Base-by-base conservation (phyloP, 805 yeast species). In the Yamadazyma philogaea region DNA sequence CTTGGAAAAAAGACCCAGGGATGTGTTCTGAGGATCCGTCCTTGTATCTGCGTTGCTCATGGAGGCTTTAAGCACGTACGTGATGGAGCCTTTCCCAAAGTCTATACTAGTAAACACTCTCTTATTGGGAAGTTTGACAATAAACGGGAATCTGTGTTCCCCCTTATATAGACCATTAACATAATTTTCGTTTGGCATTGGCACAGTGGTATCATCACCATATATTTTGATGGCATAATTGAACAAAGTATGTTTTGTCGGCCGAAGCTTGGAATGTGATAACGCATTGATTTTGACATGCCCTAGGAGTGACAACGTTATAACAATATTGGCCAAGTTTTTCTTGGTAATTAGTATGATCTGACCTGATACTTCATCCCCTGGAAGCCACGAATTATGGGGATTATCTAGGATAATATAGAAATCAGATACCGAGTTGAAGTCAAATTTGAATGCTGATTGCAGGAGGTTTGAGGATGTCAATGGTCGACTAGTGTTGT, bases 61-160 rank as follows among this genome's bases (percentile, higher is more conserved):
- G 3, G 80, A 67, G 8, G 83, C 82, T 37, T 78, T 74, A 34
- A 89, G 64, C 24, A 65, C 62, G 59, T 89, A 89, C 3, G 75
- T 60, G 12, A 89, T 86, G 15, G 87, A 77, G n/a, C 97, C 96
- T 53, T 81, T 80, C 51, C 90, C 96, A 53, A 89, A 89, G 49
- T 81, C 82, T 19, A 89, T 75, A 39, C 88, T 80, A 17, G 93
- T 84, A 60, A 72, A 82, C 3, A 87, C 74, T 49, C 84, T 77
- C 49, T 78, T 79, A 51, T 74, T 75, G 1, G 96, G 96, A n/a
- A 89, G 70, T 51, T 79, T 82, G 33, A 89, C 85, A 37, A 84
- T 78, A 56, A 89, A 90, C 16, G 96, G 96, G 57, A 90, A 89
- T 27, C 87, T 66, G 61, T 89, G 96, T 56, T 86, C 91, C 32